These are phyloP conservation scores for Globisporangium uncinulatum DNA, from an alignment of 352 stramenopile species.

Conservation along the genomic window DNA sequence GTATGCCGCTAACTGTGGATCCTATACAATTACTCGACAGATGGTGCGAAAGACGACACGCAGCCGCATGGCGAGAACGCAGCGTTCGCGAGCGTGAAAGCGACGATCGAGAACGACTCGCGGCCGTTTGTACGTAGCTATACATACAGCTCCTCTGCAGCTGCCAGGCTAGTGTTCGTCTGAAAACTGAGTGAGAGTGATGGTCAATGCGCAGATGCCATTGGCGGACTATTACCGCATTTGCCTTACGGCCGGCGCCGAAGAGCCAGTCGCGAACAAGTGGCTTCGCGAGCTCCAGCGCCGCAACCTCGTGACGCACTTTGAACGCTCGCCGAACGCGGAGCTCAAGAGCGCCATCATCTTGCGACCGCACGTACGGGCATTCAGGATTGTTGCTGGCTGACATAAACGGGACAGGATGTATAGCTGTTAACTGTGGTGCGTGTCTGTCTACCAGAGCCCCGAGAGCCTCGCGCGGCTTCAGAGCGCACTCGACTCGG, in stretches of 20 bases:
- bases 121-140: slow-evolving; percentile 33
- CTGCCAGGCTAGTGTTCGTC: not conserved
- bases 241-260: slow-evolving; percentile 60
- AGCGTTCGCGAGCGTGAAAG: slow-evolving; percentile 63
- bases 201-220: slow-evolving; percentile 35
- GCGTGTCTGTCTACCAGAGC: slow-evolving; percentile 23
- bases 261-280: slow-evolving; percentile 65
- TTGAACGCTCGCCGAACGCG: slow-evolving; percentile 56
- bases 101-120: slow-evolving; percentile 52
- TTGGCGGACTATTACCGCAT: slow-evolving; percentile 67
- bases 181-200: not conserved
- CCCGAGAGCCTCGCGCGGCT: slow-evolving; percentile 64
- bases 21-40: slow-evolving; percentile 5
- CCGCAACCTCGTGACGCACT: slow-evolving; percentile 70
- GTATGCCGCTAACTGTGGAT: not conserved
- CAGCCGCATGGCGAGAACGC: slow-evolving; percentile 33
- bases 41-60: slow-evolving; percentile 25
- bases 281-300: slow-evolving; percentile 74
- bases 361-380: slow-evolving; percentile 55
- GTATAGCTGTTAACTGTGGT: too few relatives aligned
- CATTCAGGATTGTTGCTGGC: too few relatives aligned
- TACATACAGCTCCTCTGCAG: too few relatives aligned
- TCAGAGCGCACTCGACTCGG: slow-evolving; percentile 67
- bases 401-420: too few relatives aligned
- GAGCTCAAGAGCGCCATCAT: slow-evolving; percentile 69